Evolutionary conservation across 2,329 filamentous ascomycete species (phyloP), one percentile per base, ranked within the genome.

Genomic region (Pseudogymnoascus sp.): DNA sequence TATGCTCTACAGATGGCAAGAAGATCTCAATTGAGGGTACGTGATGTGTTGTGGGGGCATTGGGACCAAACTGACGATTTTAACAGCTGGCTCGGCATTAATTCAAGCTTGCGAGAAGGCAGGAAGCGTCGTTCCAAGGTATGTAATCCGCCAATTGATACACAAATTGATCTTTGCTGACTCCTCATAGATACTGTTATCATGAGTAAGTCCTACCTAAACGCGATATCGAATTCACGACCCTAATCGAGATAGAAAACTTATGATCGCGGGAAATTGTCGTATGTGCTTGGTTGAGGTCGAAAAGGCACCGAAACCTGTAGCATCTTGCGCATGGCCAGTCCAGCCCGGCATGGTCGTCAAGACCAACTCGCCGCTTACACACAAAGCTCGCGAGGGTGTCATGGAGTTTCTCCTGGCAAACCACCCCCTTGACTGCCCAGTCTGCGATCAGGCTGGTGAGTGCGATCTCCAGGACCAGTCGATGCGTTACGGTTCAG

Each of bases 71-170:
- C 75, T 81, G 73, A 81, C 75, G 65, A 63, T 65, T 71, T 69
- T 64, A 72, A 76, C 76, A 96, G 93, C 93, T 78, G 93, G 93
- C 69, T 94, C 94, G 71, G 93, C 94, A 74, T 84, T 99, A 73
- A 99, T 99, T 76, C 94, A 99, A 81, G 94, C 94, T 75, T 99
- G 94, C 82, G 94, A 99, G 80, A 97, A 99, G 82, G 94, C 93
- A 68, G 94, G 94, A 74, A 84, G 83, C 69, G 94, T 89, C 66
- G 83, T 97, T 73, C 93, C 93, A 70, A 92, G 89, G 89, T 90
- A 78, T 72, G 81, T 73, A 47, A 68, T 63, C 60, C 59, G 42
- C 11, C 37, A 44, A 59, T 37, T n/a, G 37, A 31, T 61, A 12
- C 28, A 25, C 16, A 63, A 18, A 61, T 44, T 31, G 12, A 42